Evolutionary conservation across 192 early-diverging fungal species (phyloP).

Genomic region (Obelidium mucronatum): DNA sequence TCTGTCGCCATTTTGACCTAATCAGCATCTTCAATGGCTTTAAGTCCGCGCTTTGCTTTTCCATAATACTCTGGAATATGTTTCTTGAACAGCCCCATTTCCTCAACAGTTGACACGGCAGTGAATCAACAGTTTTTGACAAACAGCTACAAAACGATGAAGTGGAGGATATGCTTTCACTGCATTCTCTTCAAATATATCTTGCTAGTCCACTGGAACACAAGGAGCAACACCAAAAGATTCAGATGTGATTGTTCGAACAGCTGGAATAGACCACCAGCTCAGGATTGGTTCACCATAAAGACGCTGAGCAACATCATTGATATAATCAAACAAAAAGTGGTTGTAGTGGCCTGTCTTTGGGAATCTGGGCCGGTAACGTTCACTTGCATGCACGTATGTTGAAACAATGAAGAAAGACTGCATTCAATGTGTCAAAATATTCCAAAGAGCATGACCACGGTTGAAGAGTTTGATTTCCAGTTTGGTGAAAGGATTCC

Average conservation of each 20-base stretch:
- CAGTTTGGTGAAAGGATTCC: constrained; percentile 1
- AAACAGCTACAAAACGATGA: not conserved
- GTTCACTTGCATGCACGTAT: constrained; percentile 1
- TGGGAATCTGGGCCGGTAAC: not conserved
- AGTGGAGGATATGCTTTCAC: not conserved
- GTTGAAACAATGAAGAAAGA: constrained; percentile 11
- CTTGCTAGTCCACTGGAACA: not conserved
- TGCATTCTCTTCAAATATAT: not conserved
- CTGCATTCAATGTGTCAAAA: not conserved
- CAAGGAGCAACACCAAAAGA: constrained; percentile 3
- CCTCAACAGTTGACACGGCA: not conserved
- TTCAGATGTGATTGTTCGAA: not conserved
- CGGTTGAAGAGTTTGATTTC: not conserved
- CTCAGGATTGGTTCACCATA: not conserved
- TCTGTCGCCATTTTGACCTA: not conserved
- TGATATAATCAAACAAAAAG: constrained; percentile 5
- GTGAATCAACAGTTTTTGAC: not conserved
- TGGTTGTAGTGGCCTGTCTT: not conserved
- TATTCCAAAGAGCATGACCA: constrained; percentile 8
- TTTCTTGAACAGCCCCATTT: constrained; percentile 11
- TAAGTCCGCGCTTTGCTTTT: not conserved
- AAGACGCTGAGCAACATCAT: not conserved
- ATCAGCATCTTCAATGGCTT: not conserved
- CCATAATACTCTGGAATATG: constrained; percentile 14
- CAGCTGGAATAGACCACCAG: constrained; percentile 2